Percentiles rank a stretch among this genome's conserved stretches.
phyloP scores from a whole-genome alignment of 306 rosid genomes.

The Alnus glutinosa region DNA sequence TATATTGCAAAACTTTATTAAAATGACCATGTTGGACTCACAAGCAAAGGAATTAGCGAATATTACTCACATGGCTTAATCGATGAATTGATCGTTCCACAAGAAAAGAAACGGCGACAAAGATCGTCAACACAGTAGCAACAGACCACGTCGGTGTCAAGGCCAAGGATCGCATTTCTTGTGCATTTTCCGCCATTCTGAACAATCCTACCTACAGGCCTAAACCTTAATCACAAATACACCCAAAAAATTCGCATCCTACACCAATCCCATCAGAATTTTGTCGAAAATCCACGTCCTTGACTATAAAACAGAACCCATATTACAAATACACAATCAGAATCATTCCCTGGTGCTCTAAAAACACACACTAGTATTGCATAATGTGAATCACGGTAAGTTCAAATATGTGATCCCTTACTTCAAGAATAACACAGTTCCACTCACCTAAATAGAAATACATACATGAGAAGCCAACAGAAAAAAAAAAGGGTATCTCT shows the following conservation, averaged over 20 bases:
- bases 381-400: slow-evolving; percentile 17
- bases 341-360: neutral
- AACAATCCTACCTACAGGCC: slow-evolving; percentile 28
- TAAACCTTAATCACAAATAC: slow-evolving; percentile 17
- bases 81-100: slow-evolving; percentile 93
- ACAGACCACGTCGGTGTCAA: slow-evolving; percentile 99
- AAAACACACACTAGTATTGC: neutral
- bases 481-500: neutral
- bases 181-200: slow-evolving; percentile 55
- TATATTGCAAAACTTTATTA: neutral
- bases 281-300: neutral
- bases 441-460: neutral
- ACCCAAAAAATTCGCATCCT: neutral
- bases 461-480: too few relatives aligned
- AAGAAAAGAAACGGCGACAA: slow-evolving; percentile 86
- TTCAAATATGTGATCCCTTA: slow-evolving; percentile 9
- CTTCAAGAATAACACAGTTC: slow-evolving; percentile 1
- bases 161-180: slow-evolving; percentile 83
- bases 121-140: slow-evolving; percentile 85
- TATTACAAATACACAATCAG: slow-evolving; percentile 4
- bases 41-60: neutral
- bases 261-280: slow-evolving; percentile 2
- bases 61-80: slow-evolving; percentile 48
- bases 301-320: neutral
- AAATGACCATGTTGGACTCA: neutral